A percentile compares a stretch with the other conserved stretches of the same genome.
Evolutionary conservation across 2,329 filamentous ascomycete species (phyloP).

Genomic region (Hymenoscyphus salicellus): DNA sequence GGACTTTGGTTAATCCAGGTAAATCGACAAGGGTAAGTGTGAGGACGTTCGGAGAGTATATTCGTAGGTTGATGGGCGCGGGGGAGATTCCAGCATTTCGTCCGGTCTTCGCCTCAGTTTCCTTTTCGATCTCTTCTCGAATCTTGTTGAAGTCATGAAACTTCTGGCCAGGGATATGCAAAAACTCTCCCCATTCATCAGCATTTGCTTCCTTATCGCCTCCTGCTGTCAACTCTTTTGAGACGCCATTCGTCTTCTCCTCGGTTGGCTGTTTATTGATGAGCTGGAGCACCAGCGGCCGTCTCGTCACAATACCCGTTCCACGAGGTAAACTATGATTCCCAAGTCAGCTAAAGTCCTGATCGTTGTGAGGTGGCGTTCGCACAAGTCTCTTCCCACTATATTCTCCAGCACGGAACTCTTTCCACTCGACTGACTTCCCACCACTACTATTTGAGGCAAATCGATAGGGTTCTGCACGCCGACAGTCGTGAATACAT

Average conservation of each 20-base stretch:
- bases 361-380: conserved; percentile 31
- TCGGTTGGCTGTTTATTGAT: conserved; percentile 78
- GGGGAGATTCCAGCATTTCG: conserved; percentile 95
- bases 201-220: conserved; percentile 84
- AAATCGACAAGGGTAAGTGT: conserved; percentile 95
- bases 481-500: conserved; percentile 97
- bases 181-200: conserved; percentile 98
- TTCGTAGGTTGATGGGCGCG: conserved; percentile 93
- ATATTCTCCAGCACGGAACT: conserved; percentile 99
- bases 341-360: conserved; percentile 29
- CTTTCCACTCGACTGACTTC: conserved; percentile 98
- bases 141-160: conserved; percentile 99
- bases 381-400: conserved; percentile 96
- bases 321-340: conserved; percentile 80
- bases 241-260: conserved; percentile 68
- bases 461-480: conserved; percentile 99
- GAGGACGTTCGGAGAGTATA: conserved; percentile 97
- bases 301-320: conserved; percentile 92
- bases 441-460: conserved; percentile 96
- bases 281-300: conserved; percentile 93
- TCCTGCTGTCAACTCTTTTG: conserved; percentile 59
- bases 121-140: conserved; percentile 91
- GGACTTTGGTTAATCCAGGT: conserved; percentile 93
- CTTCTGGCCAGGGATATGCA: conserved; percentile 96
- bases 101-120: conserved; percentile 95